Base-by-base conservation (phyloP, 805 yeast genomes). In the Ogataea neopini region DNA sequence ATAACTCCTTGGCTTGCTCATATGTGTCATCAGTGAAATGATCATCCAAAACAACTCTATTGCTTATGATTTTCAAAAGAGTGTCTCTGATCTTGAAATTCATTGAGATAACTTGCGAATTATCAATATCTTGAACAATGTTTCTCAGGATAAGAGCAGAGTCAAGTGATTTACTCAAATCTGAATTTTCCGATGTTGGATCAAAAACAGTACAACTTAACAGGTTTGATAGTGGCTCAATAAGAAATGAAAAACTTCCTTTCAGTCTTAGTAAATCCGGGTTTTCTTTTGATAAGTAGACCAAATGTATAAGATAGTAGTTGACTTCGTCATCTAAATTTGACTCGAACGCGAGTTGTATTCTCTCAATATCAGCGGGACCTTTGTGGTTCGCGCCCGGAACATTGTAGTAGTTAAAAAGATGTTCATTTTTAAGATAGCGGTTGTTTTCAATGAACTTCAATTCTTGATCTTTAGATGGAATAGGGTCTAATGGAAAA, bases 51-150 rank as follows among this genome's bases (percentile, higher is more conserved):
- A 58, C 47, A 10, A 51, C 50, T 15, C 45, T 49, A 33, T 54
- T 54, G 28, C 65, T 70, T 49, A 87, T 70, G 6, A 82, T 74
- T 39, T 67, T 69, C 49, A 78, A 76, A 37, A 86, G 73, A 15
- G 66, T 60, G 34, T 63, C 64, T 42, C 56, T 57, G 10, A 66
- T 51, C 34, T 47, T 48, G 17, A 69, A 66, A 47, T 76, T 70
- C 57, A 77, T 72, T 1, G 92, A 86, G 51, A 94, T 69, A 60
- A 84, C 74, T 62, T 86, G 89, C 35, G 96, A 94, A 59, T 88
- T 86, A 38, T 78, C 85, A 10, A 86, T 77, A 63, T 90, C 96
- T 62, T 92, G 96, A 2, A 88, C 79, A 39, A 88, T 69, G 65
- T 94, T 94, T 60, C 98, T 76, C 47, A 94, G 70, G 15, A 87